Evolutionary conservation across 179 eudicot genomes (phyloP).

Genomic region (Amaranthus tricolor): DNA sequence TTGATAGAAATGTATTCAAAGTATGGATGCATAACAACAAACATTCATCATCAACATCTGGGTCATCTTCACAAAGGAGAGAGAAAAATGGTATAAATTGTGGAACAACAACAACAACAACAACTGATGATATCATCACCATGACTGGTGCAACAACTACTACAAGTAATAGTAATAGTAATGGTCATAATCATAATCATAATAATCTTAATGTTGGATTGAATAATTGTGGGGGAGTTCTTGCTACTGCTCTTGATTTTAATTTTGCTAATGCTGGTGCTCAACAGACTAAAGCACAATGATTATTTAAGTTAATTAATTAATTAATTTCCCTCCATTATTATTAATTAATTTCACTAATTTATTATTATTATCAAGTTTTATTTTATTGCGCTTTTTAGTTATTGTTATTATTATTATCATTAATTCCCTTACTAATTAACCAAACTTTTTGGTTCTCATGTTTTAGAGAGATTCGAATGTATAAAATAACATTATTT

Average conservation of each 20-base stretch:
- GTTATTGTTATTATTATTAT: not conserved
- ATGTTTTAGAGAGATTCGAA: no score
- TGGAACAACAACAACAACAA: slow-evolving; percentile 3
- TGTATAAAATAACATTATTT: no score
- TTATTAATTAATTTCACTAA: not conserved
- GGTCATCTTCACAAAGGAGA: not conserved
- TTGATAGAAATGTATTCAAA: slow-evolving; percentile 37
- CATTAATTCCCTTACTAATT: not conserved
- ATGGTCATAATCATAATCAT: not conserved
- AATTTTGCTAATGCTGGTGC: slow-evolving; percentile 25
- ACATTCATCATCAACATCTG: slow-evolving; percentile 15
- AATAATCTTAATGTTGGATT: slow-evolving; percentile 3
- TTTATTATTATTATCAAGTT: not conserved
- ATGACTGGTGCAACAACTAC: no score
- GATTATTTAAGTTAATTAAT: not conserved
- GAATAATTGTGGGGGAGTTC: slow-evolving; percentile 18
- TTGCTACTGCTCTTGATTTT: slow-evolving; percentile 9
- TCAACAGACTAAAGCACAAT: slow-evolving; percentile 27
- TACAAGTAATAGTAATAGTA: slow-evolving; percentile 5
- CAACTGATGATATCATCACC: not conserved
- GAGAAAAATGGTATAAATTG: not conserved
- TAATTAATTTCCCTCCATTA: not conserved
- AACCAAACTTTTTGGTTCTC: no score
- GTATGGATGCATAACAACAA: slow-evolving; percentile 55
- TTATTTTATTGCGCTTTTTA: not conserved